A percentile compares a stretch with the other conserved stretches of the same genome.
Evolutionary conservation across 345 rosid genomes (phyloP).

Genomic region (Hirschfeldia incana): DNA sequence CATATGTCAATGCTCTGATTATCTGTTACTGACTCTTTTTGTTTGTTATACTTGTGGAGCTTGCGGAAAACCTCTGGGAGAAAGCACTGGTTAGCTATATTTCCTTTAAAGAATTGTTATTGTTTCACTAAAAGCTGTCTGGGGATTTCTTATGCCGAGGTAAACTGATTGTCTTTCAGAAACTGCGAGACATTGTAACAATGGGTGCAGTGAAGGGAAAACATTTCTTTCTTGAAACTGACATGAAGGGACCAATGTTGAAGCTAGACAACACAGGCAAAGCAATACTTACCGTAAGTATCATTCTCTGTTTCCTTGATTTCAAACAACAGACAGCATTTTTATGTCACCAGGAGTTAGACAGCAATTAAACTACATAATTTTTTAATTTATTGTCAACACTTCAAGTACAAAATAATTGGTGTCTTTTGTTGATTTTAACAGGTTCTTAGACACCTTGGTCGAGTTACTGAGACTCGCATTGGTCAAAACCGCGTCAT

Average conservation of each 20-base stretch:
- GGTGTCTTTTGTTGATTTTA: too few species aligned
- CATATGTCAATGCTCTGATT: background rate
- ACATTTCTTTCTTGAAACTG: conserved; percentile 81
- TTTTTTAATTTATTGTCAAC: too few species aligned
- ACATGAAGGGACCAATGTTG: conserved; percentile 78
- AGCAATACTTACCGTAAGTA: conserved; percentile 78
- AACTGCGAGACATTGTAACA: conserved; percentile 78
- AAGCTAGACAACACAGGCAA: conserved; percentile 95
- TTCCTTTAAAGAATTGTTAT: background rate
- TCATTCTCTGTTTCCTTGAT: background rate
- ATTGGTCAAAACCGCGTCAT: conserved; percentile 74
- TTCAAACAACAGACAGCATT: background rate
- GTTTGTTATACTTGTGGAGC: conserved; percentile 45
- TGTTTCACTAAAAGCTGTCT: background rate
- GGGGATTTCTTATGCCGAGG: background rate
- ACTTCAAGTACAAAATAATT: too few species aligned
- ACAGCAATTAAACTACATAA: background rate
- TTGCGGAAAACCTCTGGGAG: conserved; percentile 88
- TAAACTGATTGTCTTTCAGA: conserved; percentile 44
- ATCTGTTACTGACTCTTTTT: background rate
- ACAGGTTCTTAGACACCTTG: conserved; percentile 92
- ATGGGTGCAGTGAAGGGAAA: conserved; percentile 63
- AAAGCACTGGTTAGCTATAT: conserved; percentile 73
- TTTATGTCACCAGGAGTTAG: background rate
- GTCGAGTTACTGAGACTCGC: conserved; percentile 79